phyloP scores from a whole-genome alignment of 2,329 filamentous ascomycete species.

The Aspergillus pseudoviridinutans region DNA sequence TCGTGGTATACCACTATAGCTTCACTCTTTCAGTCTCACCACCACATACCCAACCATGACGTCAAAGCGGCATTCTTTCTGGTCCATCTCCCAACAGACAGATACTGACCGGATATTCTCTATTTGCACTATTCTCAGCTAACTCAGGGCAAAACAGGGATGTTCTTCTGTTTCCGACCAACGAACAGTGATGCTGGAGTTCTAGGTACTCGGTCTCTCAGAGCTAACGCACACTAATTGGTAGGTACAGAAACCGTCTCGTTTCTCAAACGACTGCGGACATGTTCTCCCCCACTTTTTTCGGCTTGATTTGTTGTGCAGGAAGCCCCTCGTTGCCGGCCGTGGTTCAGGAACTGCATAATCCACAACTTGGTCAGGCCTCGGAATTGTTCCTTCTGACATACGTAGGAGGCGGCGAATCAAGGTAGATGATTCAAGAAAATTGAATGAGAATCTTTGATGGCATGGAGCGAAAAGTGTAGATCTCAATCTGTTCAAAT shows the following conservation, averaged over 20 bases:
- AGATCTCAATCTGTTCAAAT: background rate
- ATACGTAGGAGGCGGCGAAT: background rate
- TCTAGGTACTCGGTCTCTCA: background rate
- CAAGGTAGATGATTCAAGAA: background rate
- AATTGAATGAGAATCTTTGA: background rate
- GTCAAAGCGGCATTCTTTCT: background rate
- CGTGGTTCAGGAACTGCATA: background rate
- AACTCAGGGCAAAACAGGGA: background rate
- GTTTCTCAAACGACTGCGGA: background rate
- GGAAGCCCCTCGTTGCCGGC: background rate
- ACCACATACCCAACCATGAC: background rate
- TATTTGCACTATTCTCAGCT: background rate
- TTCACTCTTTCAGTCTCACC: background rate
- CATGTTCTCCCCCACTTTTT: background rate
- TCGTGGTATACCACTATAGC: no score
- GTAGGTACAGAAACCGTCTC: background rate
- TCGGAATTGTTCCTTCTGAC: background rate
- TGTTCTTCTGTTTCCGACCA: background rate
- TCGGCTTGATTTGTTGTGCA: background rate
- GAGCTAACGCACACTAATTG: background rate
- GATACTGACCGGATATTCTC: background rate
- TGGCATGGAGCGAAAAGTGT: background rate
- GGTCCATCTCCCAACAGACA: background rate
- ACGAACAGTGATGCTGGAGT: background rate
- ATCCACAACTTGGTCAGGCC: background rate